These are phyloP conservation scores for Verticillium alfalfae DNA, from an alignment of 2,329 filamentous ascomycete species.

Conservation along the genomic window DNA sequence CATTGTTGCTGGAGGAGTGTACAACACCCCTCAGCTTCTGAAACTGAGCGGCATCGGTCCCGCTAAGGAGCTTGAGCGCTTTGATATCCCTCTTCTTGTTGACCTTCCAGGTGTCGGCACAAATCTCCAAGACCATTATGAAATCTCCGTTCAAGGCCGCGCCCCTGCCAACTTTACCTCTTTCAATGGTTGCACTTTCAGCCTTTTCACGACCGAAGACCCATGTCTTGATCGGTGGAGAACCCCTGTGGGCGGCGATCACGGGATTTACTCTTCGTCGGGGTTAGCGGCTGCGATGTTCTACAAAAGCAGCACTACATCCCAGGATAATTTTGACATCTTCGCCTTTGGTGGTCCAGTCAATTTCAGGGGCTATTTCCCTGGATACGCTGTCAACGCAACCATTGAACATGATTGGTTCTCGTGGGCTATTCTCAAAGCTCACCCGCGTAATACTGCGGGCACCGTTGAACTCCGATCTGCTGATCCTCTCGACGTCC, in stretches of 20 bases:
- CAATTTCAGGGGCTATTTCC: conserved; percentile 33
- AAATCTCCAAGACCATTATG: conserved; percentile 56
- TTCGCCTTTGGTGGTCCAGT: conserved; percentile 32
- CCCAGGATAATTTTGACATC: conserved; percentile 19
- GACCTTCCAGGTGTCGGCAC: conserved; percentile 55
- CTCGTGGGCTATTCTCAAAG: conserved; percentile 50
- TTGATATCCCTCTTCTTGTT: conserved; percentile 35
- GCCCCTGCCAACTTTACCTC: conserved; percentile 28
- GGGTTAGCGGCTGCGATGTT: conserved; percentile 18
- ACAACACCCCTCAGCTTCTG: conserved; percentile 48
- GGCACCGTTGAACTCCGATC: conserved; percentile 58
- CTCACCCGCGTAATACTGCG: conserved; percentile 55
- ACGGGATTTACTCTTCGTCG: conserved; percentile 20
- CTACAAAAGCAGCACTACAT: conserved; percentile 19
- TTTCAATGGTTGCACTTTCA: conserved; percentile 21
- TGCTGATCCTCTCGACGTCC: conserved; percentile 57
- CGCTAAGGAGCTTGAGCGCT: conserved; percentile 27
- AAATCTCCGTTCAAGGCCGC: conserved; percentile 38
- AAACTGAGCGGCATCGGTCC: conserved; percentile 46
- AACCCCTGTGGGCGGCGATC: conserved; percentile 31
- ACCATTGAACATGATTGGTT: conserved; percentile 30
- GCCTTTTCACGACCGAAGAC: conserved; percentile 22
- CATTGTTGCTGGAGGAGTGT: conserved; percentile 44
- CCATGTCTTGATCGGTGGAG: conserved; percentile 23
- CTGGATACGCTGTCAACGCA: conserved; percentile 24